phyloP scores from a whole-genome alignment of 768 basidiomycete species.

The Terana coerulea region DNA sequence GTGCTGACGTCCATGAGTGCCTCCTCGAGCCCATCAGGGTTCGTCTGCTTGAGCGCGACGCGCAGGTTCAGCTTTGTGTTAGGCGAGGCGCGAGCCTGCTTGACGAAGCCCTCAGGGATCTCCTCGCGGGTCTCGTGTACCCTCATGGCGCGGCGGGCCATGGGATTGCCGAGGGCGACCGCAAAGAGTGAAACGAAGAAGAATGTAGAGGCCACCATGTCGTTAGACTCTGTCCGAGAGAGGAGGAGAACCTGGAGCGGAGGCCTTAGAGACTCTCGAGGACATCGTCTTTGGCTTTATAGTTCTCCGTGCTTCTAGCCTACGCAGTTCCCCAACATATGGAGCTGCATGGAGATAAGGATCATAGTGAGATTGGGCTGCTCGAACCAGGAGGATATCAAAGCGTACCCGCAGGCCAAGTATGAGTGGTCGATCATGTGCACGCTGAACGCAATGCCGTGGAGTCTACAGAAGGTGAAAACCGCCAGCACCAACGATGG shows the following conservation, averaged over 20 bases:
- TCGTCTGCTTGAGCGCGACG: slow-evolving; percentile 32
- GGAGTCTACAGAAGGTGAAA: not conserved
- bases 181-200: slow-evolving; percentile 15
- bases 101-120: slow-evolving; percentile 27
- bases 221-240: slow-evolving; percentile 7
- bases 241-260: slow-evolving; percentile 4
- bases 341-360: slow-evolving; percentile 3
- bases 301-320: not conserved
- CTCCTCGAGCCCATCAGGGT: slow-evolving; percentile 34
- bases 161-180: slow-evolving; percentile 17
- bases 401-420: not conserved
- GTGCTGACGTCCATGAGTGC: slow-evolving; percentile 35
- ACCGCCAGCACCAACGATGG: not conserved
- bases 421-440: slow-evolving; percentile 4
- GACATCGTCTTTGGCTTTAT: slow-evolving; percentile 1
- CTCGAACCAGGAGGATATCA: not conserved
- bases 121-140: slow-evolving; percentile 28
- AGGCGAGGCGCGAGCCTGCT: slow-evolving; percentile 25
- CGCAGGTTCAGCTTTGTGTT: slow-evolving; percentile 33
- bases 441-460: not conserved
- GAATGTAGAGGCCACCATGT: slow-evolving; percentile 17
- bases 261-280: not conserved
- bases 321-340: not conserved
- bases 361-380: slow-evolving; percentile 5
- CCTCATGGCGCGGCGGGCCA: slow-evolving; percentile 19